Evolutionary conservation across 345 rosid species (phyloP), one percentile per base, ranked within the genome.

Genomic region (Arabidopsis arenosa): DNA sequence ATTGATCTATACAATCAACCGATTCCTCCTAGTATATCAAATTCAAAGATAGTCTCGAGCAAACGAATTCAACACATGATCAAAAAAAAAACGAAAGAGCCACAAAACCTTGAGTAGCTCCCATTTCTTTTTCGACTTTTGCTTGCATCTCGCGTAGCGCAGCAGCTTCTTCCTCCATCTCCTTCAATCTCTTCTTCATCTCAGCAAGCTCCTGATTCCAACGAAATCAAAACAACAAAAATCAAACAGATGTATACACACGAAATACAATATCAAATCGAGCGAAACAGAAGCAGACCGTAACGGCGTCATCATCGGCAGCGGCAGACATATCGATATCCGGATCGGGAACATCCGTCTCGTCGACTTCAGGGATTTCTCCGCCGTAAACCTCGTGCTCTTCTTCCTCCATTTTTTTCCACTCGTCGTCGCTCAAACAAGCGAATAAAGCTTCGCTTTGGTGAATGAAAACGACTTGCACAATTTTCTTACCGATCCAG

Each of bases 331-430:
- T 54, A 54, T 54, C 36, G 58, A 53, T 26, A 53, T 53, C 15
- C 7, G 58, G 35, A 53, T 53, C 58, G 15, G 58, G 58, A 53
- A 53, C 58, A 26, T 53, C 35, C 0, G 28, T 28, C 9, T 54
- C 59, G 36, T 15, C 59, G 36, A 54, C 36, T 54, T 54, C 59
- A 54, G 59, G 61, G 39, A 56, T 56, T 32, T 56, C 61, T 56
- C 61, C 61, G 3, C 61, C 61, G 61, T 56, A 56, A 30, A 56
- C 61, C 40, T 56, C 40, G 21, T 32, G 61, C 61, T 56, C 61
- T 56, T 56, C 39, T 14, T 56, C 37, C 59, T 28, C 60, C 58
- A 26, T 52, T 54, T 26, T 26, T 30, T 30, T 2, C 26, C 39
- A 9, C 54, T 63, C 68, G n/a, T 64, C 28, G 14, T 30, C 54